phyloP scores from a whole-genome alignment of 2,329 filamentous ascomycete genomes.

The Neonectria faginata region DNA sequence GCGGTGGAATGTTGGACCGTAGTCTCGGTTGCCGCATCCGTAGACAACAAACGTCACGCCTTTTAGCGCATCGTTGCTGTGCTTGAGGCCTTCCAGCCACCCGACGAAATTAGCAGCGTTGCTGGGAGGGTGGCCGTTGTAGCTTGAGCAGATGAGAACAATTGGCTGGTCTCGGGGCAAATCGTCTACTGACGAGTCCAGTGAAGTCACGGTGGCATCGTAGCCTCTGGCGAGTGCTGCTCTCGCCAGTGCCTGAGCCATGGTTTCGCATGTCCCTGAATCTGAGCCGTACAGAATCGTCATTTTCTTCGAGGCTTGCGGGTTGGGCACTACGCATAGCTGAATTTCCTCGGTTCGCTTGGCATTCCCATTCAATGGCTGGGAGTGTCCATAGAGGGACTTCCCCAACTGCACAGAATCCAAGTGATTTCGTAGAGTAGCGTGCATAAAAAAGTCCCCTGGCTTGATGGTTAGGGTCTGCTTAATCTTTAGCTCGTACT shows the following conservation, averaged over 20 bases:
- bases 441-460: constrained; percentile 69
- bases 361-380: constrained; percentile 25
- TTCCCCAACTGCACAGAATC: constrained; percentile 55
- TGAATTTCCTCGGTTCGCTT: not conserved
- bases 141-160: constrained; percentile 73
- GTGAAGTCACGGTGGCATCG: constrained; percentile 59
- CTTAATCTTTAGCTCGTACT: constrained; percentile 64
- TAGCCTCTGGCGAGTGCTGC: constrained; percentile 68
- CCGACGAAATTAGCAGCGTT: constrained; percentile 74
- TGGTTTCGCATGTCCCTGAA: constrained; percentile 74
- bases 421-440: constrained; percentile 59
- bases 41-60: constrained; percentile 74
- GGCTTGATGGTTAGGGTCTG: constrained; percentile 71
- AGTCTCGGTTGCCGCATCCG: constrained; percentile 71
- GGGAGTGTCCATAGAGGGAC: constrained; percentile 21
- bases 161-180: constrained; percentile 68
- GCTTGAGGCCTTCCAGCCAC: constrained; percentile 68
- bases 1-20: constrained; percentile 69
- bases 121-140: constrained; percentile 77
- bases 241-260: constrained; percentile 70
- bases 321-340: not conserved
- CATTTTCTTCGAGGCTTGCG: constrained; percentile 52
- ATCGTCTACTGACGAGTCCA: constrained; percentile 68
- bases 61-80: constrained; percentile 57
- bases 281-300: constrained; percentile 77